phyloP scores from a whole-genome alignment of 257 asterid genomes.

The Petrea volubilis region DNA sequence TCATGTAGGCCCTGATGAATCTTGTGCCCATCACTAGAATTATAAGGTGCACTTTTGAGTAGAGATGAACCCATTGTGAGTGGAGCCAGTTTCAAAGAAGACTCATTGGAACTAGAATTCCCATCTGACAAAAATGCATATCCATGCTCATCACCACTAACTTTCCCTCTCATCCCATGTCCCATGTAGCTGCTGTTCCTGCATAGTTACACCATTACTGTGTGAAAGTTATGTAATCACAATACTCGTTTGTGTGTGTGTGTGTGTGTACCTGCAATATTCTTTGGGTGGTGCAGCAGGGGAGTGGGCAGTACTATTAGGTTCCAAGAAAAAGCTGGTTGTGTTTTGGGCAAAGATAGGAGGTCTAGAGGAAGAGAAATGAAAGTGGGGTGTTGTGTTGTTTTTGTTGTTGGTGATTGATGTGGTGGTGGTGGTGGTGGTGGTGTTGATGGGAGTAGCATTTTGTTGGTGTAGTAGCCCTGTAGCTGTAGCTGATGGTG shows the following conservation, averaged over 20 bases:
- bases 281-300: constrained; percentile 35
- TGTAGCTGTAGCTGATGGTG: constrained; percentile 22
- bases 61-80: constrained; percentile 54
- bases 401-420: constrained; percentile 32
- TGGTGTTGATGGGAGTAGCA: constrained; percentile 19
- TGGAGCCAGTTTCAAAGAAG: constrained; percentile 52
- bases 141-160: constrained; percentile 19
- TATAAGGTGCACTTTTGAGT: constrained; percentile 34
- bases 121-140: constrained; percentile 54
- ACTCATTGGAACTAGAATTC: constrained; percentile 33
- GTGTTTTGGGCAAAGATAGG: too few species aligned
- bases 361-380: constrained; percentile 36
- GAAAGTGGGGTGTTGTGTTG: constrained; percentile 19
- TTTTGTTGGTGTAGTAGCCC: too few species aligned
- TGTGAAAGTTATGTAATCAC: neutral
- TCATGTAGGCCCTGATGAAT: constrained; percentile 36
- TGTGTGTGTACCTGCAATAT: constrained; percentile 39
- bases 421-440: neutral
- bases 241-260: neutral
- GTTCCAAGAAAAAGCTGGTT: constrained; percentile 15
- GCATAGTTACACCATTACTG: neutral
- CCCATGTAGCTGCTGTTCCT: constrained; percentile 40
- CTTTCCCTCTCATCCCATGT: constrained; percentile 44
- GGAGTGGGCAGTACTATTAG: constrained; percentile 37
- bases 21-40: constrained; percentile 34